Base-by-base conservation (phyloP, 2,329 filamentous ascomycete species). In the Colletotrichum chlorophyti region DNA sequence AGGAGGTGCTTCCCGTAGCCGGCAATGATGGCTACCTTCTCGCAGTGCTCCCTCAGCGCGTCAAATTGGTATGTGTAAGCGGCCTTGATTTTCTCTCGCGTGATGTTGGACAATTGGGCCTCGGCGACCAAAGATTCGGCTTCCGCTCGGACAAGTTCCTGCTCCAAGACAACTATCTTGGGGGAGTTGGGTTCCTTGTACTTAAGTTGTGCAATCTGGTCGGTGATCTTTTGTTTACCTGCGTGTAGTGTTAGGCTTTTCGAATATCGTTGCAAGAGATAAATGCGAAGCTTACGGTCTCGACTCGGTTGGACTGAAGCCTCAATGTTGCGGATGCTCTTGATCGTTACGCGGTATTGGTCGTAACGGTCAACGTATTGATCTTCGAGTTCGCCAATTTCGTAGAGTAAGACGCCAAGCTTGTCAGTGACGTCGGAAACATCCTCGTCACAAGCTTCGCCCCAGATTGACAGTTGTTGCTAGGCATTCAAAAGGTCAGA, bases 401-500 rank as follows among this genome's bases (percentile, higher is more conserved):
- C 94, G 81, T 98, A 99, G 69, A 99, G 90, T 68, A 99, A 82
- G 46, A 99, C 95, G 70, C 95, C 95, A 58, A 99, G 87, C 82
- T 99, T 99, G 83, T 99, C 95, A 64, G 95, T 99, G 67, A 99
- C 91, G 77, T 99, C 95, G 65, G 94, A 98, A 58, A 99, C 95
- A 70, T 99, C 95, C 70, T 99, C 95, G 70, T 99, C 95, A 72
- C 91, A 93, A 60, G 83, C 87, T 76, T 99, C 95, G 65, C 95
- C 95, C 95, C 95, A 99, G 70, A 97, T 86, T 52, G 95, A 98
- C 19, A 99, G 85, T 93, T 99, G 95, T 92, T 97, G 93, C 93
- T 97, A 65, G 15, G 10, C 9, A 27, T 59, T 65, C 29, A 62
- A n/a, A n/a, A 29, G 55, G 61, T 60, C 29, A 61, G 41, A 19